A percentile compares a stretch with the other conserved stretches of the same genome.
Evolutionary conservation across 495 filamentous ascomycete genomes (phyloP).

Genomic region (Penicillium roqueforti): DNA sequence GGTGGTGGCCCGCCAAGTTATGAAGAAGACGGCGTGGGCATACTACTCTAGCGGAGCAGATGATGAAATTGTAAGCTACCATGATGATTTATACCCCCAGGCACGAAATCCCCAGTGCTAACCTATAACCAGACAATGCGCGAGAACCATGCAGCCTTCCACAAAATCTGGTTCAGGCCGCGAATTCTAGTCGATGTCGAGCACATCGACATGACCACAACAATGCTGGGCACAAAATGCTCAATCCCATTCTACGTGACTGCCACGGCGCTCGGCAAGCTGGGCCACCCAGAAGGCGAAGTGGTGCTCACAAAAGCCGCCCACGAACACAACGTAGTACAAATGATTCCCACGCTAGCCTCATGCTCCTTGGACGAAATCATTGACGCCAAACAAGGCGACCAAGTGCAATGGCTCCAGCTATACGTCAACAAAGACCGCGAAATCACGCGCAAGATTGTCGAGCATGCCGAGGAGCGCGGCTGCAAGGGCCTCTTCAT

Average conservation of each 20-base stretch:
- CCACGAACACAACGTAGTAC: slow-evolving; percentile 77
- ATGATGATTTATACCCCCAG: neutral
- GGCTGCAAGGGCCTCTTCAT: slow-evolving; percentile 98
- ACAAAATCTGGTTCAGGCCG: slow-evolving; percentile 97
- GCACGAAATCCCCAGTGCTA: neutral
- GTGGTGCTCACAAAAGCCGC: slow-evolving; percentile 84
- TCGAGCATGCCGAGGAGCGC: slow-evolving; percentile 83
- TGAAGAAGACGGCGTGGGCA: slow-evolving; percentile 95
- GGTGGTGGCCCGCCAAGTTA: slow-evolving; percentile 75
- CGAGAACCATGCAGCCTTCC: slow-evolving; percentile 93
- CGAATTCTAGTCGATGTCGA: slow-evolving; percentile 81
- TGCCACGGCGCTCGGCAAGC: slow-evolving; percentile 86
- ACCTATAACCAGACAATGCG: slow-evolving; percentile 71
- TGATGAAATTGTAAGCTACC: slow-evolving; percentile 82
- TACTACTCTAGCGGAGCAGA: slow-evolving; percentile 96
- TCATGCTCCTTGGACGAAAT: slow-evolving; percentile 98
- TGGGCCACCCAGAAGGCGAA: slow-evolving; percentile 85
- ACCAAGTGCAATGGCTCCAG: slow-evolving; percentile 94
- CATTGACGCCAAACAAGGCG: slow-evolving; percentile 71
- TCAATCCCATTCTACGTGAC: slow-evolving; percentile 89
- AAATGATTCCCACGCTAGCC: slow-evolving; percentile 98
- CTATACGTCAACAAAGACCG: slow-evolving; percentile 98
- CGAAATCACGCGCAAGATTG: slow-evolving; percentile 81
- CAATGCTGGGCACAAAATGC: slow-evolving; percentile 83
- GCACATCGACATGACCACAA: slow-evolving; percentile 77